A percentile compares a stretch with the other conserved stretches of the same genome.
phyloP scores from a whole-genome alignment of 2,329 filamentous ascomycete species.

The Ophiostoma pallidulum region DNA sequence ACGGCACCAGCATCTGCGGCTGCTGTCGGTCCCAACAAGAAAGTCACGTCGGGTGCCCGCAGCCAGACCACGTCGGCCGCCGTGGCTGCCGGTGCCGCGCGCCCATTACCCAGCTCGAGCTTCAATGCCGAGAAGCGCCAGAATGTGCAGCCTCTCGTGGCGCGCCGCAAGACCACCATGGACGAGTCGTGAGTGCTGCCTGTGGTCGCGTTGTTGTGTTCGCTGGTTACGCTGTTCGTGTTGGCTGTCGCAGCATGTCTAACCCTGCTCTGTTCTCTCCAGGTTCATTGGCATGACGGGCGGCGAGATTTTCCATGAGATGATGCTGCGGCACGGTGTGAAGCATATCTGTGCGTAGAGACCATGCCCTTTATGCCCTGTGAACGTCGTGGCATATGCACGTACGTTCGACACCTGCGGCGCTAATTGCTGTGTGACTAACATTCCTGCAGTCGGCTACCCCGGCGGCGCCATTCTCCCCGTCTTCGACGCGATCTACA shows the following conservation, averaged over 20 bases:
- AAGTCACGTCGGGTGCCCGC: constrained; percentile 32
- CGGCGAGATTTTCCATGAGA: constrained; percentile 96
- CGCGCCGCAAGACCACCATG: constrained; percentile 52
- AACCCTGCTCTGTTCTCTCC: neutral
- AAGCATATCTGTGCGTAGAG: constrained; percentile 79
- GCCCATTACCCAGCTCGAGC: constrained; percentile 53
- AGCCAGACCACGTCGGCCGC: constrained; percentile 43
- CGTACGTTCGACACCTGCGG: too few species aligned
- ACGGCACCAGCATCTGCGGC: constrained; percentile 30
- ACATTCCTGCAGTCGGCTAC: constrained; percentile 59
- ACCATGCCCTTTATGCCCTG: neutral
- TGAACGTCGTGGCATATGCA: too few species aligned
- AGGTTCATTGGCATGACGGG: constrained; percentile 91
- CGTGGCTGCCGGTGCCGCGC: constrained; percentile 38
- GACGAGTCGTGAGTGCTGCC: constrained; percentile 80
- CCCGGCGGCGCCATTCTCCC: constrained; percentile 93
- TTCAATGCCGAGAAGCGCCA: constrained; percentile 46
- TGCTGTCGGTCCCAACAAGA: constrained; percentile 30
- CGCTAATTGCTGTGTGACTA: constrained; percentile 9
- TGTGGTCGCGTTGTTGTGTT: neutral
- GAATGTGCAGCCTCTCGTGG: constrained; percentile 60
- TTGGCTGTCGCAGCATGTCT: constrained; percentile 12
- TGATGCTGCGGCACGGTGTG: constrained; percentile 89
- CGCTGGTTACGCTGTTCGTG: too few species aligned
- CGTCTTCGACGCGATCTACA: constrained; percentile 98